Evolutionary conservation across 305 asterid genomes (phyloP).

Genomic region (Euphrasia arctica): DNA sequence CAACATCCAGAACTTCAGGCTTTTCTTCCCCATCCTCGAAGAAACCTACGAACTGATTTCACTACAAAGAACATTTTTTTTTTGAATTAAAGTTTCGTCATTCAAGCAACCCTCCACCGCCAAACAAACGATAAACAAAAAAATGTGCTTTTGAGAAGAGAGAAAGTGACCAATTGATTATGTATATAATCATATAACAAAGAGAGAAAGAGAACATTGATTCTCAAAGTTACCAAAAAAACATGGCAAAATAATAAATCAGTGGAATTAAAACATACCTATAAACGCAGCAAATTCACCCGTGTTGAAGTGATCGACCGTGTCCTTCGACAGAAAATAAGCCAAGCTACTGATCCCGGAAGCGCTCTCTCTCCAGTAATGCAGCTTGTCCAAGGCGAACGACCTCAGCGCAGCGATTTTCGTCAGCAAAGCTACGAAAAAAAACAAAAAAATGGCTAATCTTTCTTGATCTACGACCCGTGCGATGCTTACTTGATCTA

Average conservation of each 20-base stretch:
- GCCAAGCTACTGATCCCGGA: slow-evolving; percentile 84
- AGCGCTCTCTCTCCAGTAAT: slow-evolving; percentile 84
- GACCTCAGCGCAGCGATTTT: slow-evolving; percentile 80
- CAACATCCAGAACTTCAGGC: slow-evolving; percentile 97
- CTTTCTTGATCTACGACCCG: no score
- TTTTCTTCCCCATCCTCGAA: slow-evolving; percentile 68
- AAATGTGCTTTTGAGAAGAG: slow-evolving; percentile 3
- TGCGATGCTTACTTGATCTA: no score
- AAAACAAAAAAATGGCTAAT: neutral
- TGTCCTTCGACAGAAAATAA: slow-evolving; percentile 71
- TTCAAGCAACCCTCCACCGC: slow-evolving; percentile 17
- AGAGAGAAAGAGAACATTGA: no score
- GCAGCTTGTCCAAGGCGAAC: slow-evolving; percentile 66
- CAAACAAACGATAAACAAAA: neutral
- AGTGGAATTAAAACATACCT: no score
- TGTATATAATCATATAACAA: no score
- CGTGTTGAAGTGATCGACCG: slow-evolving; percentile 71
- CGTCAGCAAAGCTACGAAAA: slow-evolving; percentile 47
- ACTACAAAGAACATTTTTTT: slow-evolving; percentile 24
- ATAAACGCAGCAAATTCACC: no score
- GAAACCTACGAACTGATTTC: slow-evolving; percentile 18
- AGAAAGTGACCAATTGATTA: no score
- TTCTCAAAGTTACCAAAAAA: no score
- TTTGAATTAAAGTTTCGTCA: slow-evolving; percentile 33
- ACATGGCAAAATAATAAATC: no score